Conservation (phyloP, 768 basidiomycete genomes). For the Suillus spraguei region DNA sequence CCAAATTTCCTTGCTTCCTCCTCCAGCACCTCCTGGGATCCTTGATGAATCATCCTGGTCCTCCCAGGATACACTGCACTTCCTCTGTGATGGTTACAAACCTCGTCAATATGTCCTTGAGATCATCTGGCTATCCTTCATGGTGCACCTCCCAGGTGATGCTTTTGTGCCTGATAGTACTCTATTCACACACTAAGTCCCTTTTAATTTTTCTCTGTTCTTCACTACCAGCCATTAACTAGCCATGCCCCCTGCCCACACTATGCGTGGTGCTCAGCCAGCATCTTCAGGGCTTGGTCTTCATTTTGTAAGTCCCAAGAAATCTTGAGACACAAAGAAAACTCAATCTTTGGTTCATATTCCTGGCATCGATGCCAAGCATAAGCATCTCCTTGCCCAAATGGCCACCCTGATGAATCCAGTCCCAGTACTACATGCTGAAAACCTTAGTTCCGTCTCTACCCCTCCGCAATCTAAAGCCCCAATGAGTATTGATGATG, state of each 20-base stretch:
- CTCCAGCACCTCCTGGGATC: background rate
- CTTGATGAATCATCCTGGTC: background rate
- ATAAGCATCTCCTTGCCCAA: conserved; percentile 5
- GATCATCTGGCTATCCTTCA: background rate
- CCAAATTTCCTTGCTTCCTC: background rate
- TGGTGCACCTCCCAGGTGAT: background rate
- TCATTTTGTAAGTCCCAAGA: conserved; percentile 22
- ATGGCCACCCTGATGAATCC: conserved; percentile 5
- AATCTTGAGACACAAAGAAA: conserved; percentile 14
- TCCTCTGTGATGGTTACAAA: background rate
- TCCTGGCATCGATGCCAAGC: background rate
- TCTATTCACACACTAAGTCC: background rate
- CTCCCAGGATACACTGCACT: background rate
- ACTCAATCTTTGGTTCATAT: conserved; percentile 2
- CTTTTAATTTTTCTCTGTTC: background rate
- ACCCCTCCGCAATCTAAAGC: background rate
- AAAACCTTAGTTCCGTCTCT: background rate
- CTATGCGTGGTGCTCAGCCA: background rate
- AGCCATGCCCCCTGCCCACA: background rate
- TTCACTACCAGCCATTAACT: background rate
- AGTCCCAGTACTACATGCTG: background rate
- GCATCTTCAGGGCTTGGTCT: conserved; percentile 18
- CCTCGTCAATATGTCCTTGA: background rate
- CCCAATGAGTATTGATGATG: background rate
- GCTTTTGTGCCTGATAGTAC: background rate